These are phyloP conservation scores for Actinomortierella wolfii DNA, from an alignment of 371 early-diverging fungal species.

Conservation along the genomic window DNA sequence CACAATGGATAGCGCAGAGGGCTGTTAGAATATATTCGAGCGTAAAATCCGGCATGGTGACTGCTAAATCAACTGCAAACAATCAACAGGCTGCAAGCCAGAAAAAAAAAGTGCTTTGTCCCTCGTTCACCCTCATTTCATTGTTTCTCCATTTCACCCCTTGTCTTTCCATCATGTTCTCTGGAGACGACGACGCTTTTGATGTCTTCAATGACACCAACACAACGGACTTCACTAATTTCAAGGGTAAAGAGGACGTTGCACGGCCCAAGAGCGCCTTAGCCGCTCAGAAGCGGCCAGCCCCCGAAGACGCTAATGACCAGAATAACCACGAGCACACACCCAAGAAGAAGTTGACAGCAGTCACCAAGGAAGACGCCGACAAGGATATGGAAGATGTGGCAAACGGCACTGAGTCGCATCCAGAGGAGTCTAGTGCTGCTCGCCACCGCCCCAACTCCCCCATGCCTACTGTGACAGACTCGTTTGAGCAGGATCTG, in stretches of 20 bases:
- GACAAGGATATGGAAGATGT: slow-evolving; percentile 20
- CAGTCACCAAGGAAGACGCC: slow-evolving; percentile 16
- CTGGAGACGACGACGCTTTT: slow-evolving; percentile 27
- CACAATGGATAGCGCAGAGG: no score
- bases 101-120: no score
- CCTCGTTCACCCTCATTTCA: neutral
- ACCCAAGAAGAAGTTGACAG: neutral
- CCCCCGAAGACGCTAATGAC: slow-evolving; percentile 1
- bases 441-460: slow-evolving; percentile 7
- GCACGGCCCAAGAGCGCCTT: slow-evolving; percentile 16
- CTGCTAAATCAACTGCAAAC: no score
- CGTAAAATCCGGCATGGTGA: no score
- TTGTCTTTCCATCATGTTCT: slow-evolving; percentile 17
- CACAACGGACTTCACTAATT: slow-evolving; percentile 32
- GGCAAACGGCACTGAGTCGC: slow-evolving; percentile 3
- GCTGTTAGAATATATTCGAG: no score
- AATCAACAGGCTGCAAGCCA: no score
- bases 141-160: neutral
- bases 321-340: slow-evolving; percentile 11
- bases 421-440: slow-evolving; percentile 17
- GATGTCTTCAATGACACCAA: slow-evolving; percentile 38
- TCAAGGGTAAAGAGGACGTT: slow-evolving; percentile 8
- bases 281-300: neutral
- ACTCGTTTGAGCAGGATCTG: slow-evolving; percentile 80
- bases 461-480: slow-evolving; percentile 70